Percentiles rank a stretch among this genome's conserved stretches.
Evolutionary conservation across 2,329 filamentous ascomycete species (phyloP).

Genomic region (Diaporthe humulicola): DNA sequence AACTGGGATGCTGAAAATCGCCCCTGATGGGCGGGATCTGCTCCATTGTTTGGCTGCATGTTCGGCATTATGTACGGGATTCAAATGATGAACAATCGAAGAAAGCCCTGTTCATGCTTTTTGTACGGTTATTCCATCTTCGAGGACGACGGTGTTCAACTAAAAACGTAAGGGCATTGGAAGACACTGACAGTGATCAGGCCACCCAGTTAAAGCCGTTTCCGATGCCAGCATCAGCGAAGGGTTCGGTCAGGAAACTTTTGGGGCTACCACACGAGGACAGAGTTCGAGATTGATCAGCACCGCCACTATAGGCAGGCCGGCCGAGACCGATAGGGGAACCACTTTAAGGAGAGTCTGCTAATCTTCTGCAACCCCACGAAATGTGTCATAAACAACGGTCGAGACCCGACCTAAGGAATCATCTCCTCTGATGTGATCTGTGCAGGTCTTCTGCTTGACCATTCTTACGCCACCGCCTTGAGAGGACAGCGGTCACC

Average conservation of each 20-base stretch:
- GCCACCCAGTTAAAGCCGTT: background rate
- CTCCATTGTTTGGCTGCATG: background rate
- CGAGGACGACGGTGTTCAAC: background rate
- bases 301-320: background rate
- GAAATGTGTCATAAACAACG: background rate
- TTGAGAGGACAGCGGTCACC: background rate
- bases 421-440: background rate
- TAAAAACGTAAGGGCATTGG: background rate
- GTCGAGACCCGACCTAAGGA: background rate
- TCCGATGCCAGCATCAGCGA: background rate
- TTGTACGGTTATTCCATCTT: background rate
- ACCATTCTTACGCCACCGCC: too few relatives aligned
- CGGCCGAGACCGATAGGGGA: background rate
- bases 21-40: background rate
- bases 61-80: too few relatives aligned
- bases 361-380: background rate
- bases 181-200: background rate
- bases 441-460: background rate
- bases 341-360: background rate
- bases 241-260: background rate
- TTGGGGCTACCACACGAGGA: background rate
- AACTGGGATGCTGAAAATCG: background rate
- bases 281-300: background rate
- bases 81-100: background rate
- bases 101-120: background rate